Percentiles rank a stretch among this genome's conserved stretches.
Evolutionary conservation across 257 asterid genomes (phyloP).

Genomic region (Nicotiana paniculata): DNA sequence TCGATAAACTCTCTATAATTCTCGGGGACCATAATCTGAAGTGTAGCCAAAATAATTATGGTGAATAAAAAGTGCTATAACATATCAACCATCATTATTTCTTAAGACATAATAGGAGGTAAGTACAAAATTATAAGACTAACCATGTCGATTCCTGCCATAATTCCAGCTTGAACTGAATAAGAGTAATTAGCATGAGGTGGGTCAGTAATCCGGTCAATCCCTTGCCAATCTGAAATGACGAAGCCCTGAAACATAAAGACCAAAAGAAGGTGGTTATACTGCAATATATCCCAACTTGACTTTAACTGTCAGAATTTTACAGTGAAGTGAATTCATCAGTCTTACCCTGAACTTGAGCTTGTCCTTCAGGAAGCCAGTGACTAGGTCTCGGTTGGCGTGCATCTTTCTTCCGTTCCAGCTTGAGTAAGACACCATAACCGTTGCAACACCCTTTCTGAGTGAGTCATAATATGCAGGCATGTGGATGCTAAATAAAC

Average conservation of each 20-base stretch:
- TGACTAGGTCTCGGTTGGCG: conserved; percentile 38
- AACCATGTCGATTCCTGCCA: conserved; percentile 89
- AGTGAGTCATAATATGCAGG: conserved; percentile 57
- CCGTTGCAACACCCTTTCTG: conserved; percentile 55
- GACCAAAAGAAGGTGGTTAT: background rate
- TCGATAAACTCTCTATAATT: conserved; percentile 34
- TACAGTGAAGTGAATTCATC: background rate
- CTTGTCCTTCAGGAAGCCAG: conserved; percentile 48
- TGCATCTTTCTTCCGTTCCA: conserved; percentile 62
- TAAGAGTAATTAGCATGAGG: conserved; percentile 72
- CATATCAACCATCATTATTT: background rate
- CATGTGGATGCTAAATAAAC: conserved; percentile 49
- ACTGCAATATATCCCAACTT: background rate
- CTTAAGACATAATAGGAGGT: background rate
- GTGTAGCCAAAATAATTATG: background rate
- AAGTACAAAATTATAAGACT: conserved; percentile 6
- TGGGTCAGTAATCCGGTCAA: conserved; percentile 68
- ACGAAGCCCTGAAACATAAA: conserved; percentile 65
- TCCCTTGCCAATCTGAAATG: conserved; percentile 80
- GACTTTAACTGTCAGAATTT: background rate
- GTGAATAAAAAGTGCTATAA: background rate
- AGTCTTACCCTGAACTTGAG: conserved; percentile 56
- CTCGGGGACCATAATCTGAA: conserved; percentile 60
- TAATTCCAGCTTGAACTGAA: conserved; percentile 74
- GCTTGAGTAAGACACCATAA: conserved; percentile 74